Base-by-base conservation (phyloP, 2,329 filamentous ascomycete species). In the Hirsutella minnesotensis region DNA sequence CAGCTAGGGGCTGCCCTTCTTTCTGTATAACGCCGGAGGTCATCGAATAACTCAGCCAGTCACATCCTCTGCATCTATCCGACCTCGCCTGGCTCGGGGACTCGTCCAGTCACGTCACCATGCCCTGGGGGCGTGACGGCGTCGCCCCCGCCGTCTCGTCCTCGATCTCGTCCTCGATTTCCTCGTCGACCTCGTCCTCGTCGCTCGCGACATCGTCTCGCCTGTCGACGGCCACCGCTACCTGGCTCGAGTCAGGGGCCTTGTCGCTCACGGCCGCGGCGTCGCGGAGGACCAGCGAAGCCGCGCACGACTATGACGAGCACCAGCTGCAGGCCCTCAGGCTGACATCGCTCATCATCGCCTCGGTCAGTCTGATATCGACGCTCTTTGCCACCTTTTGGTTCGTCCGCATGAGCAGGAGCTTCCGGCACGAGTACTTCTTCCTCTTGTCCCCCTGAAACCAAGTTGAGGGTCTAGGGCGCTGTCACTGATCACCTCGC, bases 381-480 rank as follows among this genome's bases (percentile, higher is more conserved):
- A 73, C 72, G 0, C 51, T 77, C 7, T 55, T 75, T 24, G 70
- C 78, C 2, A 71, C 82, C 34, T 83, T 81, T 61, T 87, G 81
- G 79, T 87, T 89, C 55, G 65, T 76, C 44, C 72, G 77, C 47
- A 88, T 88, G 81, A 72, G 77, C 50, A 73, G 82, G 53, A 79
- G 73, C 48, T 89, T 88, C 58, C 75, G 84, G 38, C 82, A 88
- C 46, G 52, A 56, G 57, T 53, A 42, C 63, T 75, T 63, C 22
- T 10, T 15, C 9, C 34, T 37, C 3, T 16, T 15, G 29, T 18
- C 35, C 18, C 40, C n/a, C 34, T n/a, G n/a, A n/a, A n/a, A n/a
- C n/a, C n/a, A n/a, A n/a, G n/a, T n/a, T n/a, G n/a, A n/a, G n/a
- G n/a, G n/a, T n/a, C n/a, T n/a, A n/a, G n/a, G n/a, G n/a, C n/a